Base-by-base conservation (phyloP, 495 filamentous ascomycete genomes). In the Daldinia grandis region DNA sequence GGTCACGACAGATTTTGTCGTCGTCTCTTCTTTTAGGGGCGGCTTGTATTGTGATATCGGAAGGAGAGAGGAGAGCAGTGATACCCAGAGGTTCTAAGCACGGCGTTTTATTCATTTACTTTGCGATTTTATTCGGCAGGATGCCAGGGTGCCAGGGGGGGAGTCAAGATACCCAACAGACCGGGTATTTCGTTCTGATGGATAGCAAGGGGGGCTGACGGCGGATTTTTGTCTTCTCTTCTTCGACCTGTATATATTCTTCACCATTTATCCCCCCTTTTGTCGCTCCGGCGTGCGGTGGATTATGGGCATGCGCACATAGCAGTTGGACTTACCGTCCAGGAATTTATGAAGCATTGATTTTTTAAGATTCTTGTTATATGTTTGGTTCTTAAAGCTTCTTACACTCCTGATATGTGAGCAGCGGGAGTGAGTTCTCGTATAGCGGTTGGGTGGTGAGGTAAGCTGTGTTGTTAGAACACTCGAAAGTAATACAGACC, bases 241-340 rank as follows among this genome's bases (percentile, higher is more conserved):
- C 66, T 69, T 63, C 51, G 4, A 55, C 47, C 53, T 72, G 69
- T 72, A 72, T 59, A 72, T 72, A 72, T 72, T 72, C 40, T 42
- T 33, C 53, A 31, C 17, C n/a, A 33, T 35, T 56, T 56, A 31
- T 35, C 5, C 19, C 17, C 53, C 27, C 2, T 14, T 33, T 30
- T 56, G 28, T 6, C 30, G 24, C 12, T 25, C 30, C 1, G 24
- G 49, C 27, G 49, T 17, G 49, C 49, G 49, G 49, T 53, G 49
- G 49, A 30, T 30, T 53, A 30, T 27, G 24, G 24, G 7, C 49
- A 28, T 28, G 49, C 24, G 49, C 27, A 30, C 24, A 53, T 30
- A 53, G 27, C 24, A 28, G 25, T 30, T 21, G 42, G 19, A 47
- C 42, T 24, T 21, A 47, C 4, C 17, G 19, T 47, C 12, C 19